A percentile compares a stretch with the other conserved stretches of the same genome.
These are phyloP conservation scores for Metschnikowia noctiluminum DNA, from an alignment of 805 yeast species.

Conservation along the genomic window DNA sequence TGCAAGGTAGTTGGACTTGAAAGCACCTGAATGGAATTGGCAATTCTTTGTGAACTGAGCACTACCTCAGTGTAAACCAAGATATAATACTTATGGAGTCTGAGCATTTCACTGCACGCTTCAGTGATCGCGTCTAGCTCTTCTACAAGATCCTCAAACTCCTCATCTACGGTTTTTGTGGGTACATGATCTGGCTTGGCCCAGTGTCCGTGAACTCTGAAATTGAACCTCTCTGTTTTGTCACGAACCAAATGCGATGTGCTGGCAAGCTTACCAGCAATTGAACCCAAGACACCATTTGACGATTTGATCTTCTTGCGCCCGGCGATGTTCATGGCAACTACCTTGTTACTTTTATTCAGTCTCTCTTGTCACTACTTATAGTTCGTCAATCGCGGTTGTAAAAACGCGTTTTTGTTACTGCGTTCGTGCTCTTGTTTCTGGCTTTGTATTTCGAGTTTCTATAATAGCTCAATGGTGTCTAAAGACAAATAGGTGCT, in stretches of 20 bases:
- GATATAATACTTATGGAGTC: conserved; percentile 7
- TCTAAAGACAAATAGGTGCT: too few relatives aligned
- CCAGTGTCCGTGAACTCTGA: conserved; percentile 12
- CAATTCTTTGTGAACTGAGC: conserved; percentile 18
- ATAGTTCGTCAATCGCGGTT: too few relatives aligned
- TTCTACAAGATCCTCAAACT: conserved; percentile 27
- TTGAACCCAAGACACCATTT: conserved; percentile 3
- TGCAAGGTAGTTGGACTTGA: conserved; percentile 4
- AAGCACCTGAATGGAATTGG: conserved; percentile 23
- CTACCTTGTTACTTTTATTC: background rate
- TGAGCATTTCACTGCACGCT: conserved; percentile 10
- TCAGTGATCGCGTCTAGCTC: conserved; percentile 19
- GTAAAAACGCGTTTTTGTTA: too few relatives aligned
- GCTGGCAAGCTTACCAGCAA: conserved; percentile 7
- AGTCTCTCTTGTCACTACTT: too few relatives aligned
- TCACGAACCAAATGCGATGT: conserved; percentile 5
- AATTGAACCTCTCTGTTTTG: conserved; percentile 6
- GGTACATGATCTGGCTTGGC: conserved; percentile 1
- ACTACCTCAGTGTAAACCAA: conserved; percentile 15
- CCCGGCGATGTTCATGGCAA: background rate
- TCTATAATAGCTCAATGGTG: too few relatives aligned
- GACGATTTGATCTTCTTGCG: background rate
- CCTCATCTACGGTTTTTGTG: conserved; percentile 33
- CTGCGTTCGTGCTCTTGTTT: too few relatives aligned
- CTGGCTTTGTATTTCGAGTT: too few relatives aligned